Base-by-base conservation (phyloP, 495 filamentous ascomycete genomes). In the Neurospora pannonica region DNA sequence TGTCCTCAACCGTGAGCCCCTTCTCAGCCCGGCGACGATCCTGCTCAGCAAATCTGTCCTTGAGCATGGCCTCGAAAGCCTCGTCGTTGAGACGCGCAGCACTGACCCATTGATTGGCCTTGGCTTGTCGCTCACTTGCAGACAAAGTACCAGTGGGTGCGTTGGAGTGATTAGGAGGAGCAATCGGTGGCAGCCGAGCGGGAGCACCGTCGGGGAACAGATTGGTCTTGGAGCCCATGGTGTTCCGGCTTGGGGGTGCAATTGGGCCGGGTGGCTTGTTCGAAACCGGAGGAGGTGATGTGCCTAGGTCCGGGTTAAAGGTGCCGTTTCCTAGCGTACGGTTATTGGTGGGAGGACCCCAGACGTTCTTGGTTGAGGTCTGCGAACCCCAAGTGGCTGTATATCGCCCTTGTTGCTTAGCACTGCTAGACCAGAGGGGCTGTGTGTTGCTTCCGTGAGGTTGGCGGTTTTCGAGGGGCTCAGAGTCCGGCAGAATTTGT, bases 241-340 rank as follows among this genome's bases (percentile, higher is more conserved):
- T 37, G 11, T 15, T 46, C n/a, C 46, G 77, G 71, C 76, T 81
- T 74, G 60, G 79, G 74, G 72, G 86, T 0, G 79, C 82, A 46
- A 87, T 86, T 1, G 88, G 84, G 3, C 84, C 82, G n/a, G 86
- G 84, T 1, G 82, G 73, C 72, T 83, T 82, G 21, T 71, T 73
- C 17, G 79, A 74, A 17, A 81, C 79, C 76, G 74, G 75, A 79
- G 84, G 42, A 82, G 82, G 75, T 75, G 83, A 71, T 79, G 85
- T 80, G 11, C 86, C 85, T 24, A 94, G 82, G 71, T 88, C 86
- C 70, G 89, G 87, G 70, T 90, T 89, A 77, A 94, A 94, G 4
- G 92, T 92, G n/a, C 92, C 92, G 76, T 94, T 94, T 3, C 92
- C 92, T 31, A 94, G 85, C 28, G 88, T 89, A 73, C 89, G 88